Base-by-base conservation (phyloP, 2,329 filamentous ascomycete species). In the Fusarium phyllophilum region DNA sequence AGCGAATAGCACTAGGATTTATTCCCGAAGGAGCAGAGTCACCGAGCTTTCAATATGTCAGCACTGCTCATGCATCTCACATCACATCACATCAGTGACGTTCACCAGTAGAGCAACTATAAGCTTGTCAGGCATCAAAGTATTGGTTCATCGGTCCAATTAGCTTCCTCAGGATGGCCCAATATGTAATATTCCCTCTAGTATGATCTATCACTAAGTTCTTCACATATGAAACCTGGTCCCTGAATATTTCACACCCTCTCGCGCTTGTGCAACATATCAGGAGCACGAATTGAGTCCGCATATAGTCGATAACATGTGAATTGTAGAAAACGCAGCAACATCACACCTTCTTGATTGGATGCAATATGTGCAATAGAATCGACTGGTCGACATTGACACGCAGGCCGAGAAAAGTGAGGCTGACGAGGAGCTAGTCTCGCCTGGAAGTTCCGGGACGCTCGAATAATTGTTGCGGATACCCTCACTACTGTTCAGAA, bases 351-450 rank as follows among this genome's bases (percentile, higher is more conserved):
- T 29, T 29, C 15, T 48, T 74, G 38, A 69, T 74, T 65, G 56
- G 68, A 11, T 46, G 33, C 22, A 22, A 33, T 29, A 33, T 48
- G 15, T 7, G 17, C 39, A 38, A 29, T 22, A 17, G n/a, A 15
- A 33, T 52, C 45, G 49, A 57, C 49, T 58, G 41, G 54, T 54
- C 36, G 42, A 38, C 33, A 61, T 42, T 46, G 29, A 38, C 45
- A 24, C 17, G 33, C 24, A 44, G 54, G 34, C 12, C 12, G 18
- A 39, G 36, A 55, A 71, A 70, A 74, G 58, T 69, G 68, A 72
- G 71, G 72, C 72, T 66, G 36, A 59, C 70, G 44, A 64, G n/a
- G 56, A 64, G 29, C 24, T 15, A 51, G 29, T 41, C 61, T 36
- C 57, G 52, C 70, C 55, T 49, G 39, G 24, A 39, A 29, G 26